These are phyloP conservation scores for Kandelia obovata DNA, from an alignment of 345 rosid species.

Conservation along the genomic window DNA sequence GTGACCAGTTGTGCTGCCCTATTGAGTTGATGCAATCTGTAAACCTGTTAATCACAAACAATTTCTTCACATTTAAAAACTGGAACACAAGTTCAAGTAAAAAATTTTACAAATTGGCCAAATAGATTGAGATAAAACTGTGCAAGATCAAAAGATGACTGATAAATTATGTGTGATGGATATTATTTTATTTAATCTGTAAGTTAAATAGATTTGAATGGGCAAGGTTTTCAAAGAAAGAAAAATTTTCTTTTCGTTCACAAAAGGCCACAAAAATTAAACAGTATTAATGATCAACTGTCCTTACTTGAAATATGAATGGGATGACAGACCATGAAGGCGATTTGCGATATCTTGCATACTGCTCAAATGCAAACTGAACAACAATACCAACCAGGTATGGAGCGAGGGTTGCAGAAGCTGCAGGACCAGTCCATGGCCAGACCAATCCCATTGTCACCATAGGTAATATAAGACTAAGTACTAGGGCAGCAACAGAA, in stretches of 20 bases:
- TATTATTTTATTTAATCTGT: not conserved
- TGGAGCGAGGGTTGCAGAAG: constrained; percentile 97
- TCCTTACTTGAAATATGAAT: constrained; percentile 74
- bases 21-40: constrained; percentile 93
- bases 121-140: not conserved
- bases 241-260: not conserved
- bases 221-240: not conserved
- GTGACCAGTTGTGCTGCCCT: constrained; percentile 95
- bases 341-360: constrained; percentile 62
- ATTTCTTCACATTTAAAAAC: not conserved
- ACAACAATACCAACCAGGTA: constrained; percentile 88
- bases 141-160: too few species aligned
- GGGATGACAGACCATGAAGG: constrained; percentile 80
- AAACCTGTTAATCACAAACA: constrained; percentile 51
- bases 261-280: too few species aligned
- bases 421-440: constrained; percentile 99
- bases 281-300: not conserved
- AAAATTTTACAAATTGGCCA: not conserved
- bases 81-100: not conserved
- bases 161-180: not conserved
- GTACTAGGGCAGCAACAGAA: constrained; percentile 80
- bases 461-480: constrained; percentile 89
- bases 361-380: constrained; percentile 93
- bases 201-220: not conserved
- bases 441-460: constrained; percentile 97